Conservation (phyloP, 2,329 filamentous ascomycete species). For the Hymenoscyphus repandus region DNA sequence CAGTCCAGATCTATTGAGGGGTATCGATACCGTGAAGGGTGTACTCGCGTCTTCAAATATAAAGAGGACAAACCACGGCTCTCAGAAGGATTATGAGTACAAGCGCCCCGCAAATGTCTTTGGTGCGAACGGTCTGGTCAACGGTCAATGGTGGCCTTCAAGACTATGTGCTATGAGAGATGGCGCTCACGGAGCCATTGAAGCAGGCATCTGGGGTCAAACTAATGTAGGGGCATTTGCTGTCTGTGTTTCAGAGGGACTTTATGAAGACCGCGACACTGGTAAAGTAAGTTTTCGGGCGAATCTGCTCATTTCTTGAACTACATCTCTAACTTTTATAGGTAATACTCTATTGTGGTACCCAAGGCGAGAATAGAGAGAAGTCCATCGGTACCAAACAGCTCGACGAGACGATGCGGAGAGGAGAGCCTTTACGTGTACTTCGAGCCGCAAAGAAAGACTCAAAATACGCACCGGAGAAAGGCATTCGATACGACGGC, state of each 20-base stretch:
- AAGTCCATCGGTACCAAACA: constrained; percentile 35
- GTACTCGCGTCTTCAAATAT: constrained; percentile 12
- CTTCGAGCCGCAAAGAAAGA: constrained; percentile 39
- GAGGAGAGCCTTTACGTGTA: constrained; percentile 41
- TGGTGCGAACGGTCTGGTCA: constrained; percentile 29
- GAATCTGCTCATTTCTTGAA: neutral
- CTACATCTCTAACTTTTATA: constrained; percentile 25
- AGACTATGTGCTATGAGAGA: constrained; percentile 46
- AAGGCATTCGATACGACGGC: constrained; percentile 53
- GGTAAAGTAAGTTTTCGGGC: constrained; percentile 30
- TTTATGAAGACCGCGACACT: constrained; percentile 44
- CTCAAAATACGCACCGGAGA: constrained; percentile 37
- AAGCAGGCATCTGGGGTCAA: constrained; percentile 46
- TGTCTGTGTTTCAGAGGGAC: constrained; percentile 43
- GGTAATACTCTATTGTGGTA: constrained; percentile 47
- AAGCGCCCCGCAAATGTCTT: constrained; percentile 17
- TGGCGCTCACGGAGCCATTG: constrained; percentile 43
- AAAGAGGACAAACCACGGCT: constrained; percentile 9
- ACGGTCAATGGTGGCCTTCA: constrained; percentile 47
- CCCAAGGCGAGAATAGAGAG: constrained; percentile 31
- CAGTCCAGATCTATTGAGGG: constrained; percentile 38
- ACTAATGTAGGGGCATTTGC: constrained; percentile 43
- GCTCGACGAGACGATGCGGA: constrained; percentile 37
- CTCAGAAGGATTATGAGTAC: constrained; percentile 8
- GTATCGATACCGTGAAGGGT: constrained; percentile 19